Conservation (phyloP, 768 basidiomycete species). For the Pisolithus sp. region DNA sequence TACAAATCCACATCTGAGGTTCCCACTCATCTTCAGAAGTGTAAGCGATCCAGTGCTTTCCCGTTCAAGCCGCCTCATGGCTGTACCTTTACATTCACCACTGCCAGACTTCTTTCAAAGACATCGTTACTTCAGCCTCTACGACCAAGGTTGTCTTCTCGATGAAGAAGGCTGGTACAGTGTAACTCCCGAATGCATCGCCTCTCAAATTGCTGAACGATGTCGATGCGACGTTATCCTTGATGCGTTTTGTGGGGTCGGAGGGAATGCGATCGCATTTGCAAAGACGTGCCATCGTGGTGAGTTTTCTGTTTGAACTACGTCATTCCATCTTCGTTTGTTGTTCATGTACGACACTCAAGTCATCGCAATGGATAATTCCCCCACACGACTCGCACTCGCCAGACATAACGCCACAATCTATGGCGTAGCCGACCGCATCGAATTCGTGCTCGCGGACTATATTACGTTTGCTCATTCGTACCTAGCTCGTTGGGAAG, state of each 20-base stretch:
- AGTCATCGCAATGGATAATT: constrained; percentile 95
- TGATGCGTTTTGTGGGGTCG: constrained; percentile 97
- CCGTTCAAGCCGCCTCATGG: not conserved
- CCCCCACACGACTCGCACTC: constrained; percentile 76
- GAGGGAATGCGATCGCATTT: constrained; percentile 96
- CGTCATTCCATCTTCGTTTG: not conserved
- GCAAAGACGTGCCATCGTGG: constrained; percentile 93
- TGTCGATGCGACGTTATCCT: constrained; percentile 81
- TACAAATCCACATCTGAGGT: constrained; percentile 62
- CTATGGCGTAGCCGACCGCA: constrained; percentile 91
- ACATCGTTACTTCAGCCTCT: constrained; percentile 72
- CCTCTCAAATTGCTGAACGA: constrained; percentile 85
- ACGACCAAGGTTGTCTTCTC: constrained; percentile 75
- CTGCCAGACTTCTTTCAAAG: constrained; percentile 79
- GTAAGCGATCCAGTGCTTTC: constrained; percentile 39
- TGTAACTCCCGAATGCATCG: constrained; percentile 91
- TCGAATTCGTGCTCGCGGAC: constrained; percentile 89
- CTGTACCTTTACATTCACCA: not conserved
- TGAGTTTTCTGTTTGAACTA: constrained; percentile 30
- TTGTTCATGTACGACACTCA: not conserved
- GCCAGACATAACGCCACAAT: constrained; percentile 91
- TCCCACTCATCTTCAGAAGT: constrained; percentile 76
- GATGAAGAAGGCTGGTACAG: constrained; percentile 99
- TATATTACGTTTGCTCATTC: constrained; percentile 73
- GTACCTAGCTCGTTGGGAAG: constrained; percentile 27